Evolutionary conservation across 1,284 basidiomycete genomes (phyloP).

Genomic region (Boletus coffeatus): DNA sequence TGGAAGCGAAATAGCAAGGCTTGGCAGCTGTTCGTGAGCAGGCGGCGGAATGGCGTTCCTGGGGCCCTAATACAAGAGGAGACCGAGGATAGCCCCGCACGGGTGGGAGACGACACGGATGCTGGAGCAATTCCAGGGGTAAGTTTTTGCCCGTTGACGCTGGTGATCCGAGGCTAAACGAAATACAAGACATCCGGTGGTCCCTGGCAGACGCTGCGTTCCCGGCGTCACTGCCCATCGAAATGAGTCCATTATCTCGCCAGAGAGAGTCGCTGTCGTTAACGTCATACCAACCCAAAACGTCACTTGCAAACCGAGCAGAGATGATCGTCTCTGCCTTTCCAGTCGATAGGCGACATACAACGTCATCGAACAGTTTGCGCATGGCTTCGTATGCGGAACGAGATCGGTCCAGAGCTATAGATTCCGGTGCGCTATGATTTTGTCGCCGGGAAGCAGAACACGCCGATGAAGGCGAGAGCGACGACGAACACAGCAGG

Average conservation of each 20-base stretch:
- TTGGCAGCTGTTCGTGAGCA: conserved; percentile 56
- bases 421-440: conserved; percentile 66
- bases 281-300: conserved; percentile 53
- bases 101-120: conserved; percentile 12
- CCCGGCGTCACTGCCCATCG: conserved; percentile 55
- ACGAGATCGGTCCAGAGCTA: conserved; percentile 53
- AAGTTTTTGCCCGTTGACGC: conserved; percentile 7
- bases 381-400: conserved; percentile 61
- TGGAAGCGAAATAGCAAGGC: conserved; percentile 61
- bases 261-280: conserved; percentile 37
- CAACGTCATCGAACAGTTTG: conserved; percentile 40
- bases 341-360: conserved; percentile 16
- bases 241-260: conserved; percentile 42
- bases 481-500: conserved; percentile 27
- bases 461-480: conserved; percentile 38
- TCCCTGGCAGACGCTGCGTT: conserved; percentile 27
- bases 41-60: conserved; percentile 34
- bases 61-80: conserved; percentile 44
- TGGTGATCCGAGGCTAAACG: conserved; percentile 4
- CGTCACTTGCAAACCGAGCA: conserved; percentile 36
- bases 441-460: conserved; percentile 44
- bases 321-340: conserved; percentile 26
- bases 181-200: conserved; percentile 22
- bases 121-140: conserved; percentile 24
- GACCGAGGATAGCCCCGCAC: conserved; percentile 31